Evolutionary conservation across 2,329 filamentous ascomycete species (phyloP).

Genomic region (Magnaporthiopsis rhizophila): DNA sequence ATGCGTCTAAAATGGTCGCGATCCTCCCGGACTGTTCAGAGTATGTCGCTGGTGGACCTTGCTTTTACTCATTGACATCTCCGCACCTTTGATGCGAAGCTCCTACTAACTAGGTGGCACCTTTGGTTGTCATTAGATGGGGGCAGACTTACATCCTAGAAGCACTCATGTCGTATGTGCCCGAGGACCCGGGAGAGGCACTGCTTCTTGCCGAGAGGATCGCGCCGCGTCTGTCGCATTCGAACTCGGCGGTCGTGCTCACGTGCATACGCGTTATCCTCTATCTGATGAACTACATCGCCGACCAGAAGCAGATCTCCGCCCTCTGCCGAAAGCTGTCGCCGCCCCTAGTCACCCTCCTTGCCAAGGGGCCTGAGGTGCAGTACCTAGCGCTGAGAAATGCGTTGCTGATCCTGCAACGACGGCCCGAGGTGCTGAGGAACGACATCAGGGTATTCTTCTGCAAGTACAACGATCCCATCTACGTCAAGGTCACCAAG

Average conservation of each 20-base stretch:
- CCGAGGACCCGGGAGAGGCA: conserved; percentile 83
- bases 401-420: conserved; percentile 85
- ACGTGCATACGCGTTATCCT: conserved; percentile 95
- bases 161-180: conserved; percentile 95
- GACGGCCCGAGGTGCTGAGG: conserved; percentile 82
- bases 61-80: neutral
- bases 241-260: conserved; percentile 91
- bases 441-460: conserved; percentile 99
- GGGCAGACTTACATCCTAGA: conserved; percentile 98
- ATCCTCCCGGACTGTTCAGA: conserved; percentile 96
- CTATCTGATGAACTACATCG: conserved; percentile 98
- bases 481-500: conserved; percentile 99
- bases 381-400: conserved; percentile 94
- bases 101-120: conserved; percentile 10
- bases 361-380: conserved; percentile 96
- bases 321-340: conserved; percentile 87
- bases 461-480: conserved; percentile 99
- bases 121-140: conserved; percentile 54
- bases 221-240: conserved; percentile 89
- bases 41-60: conserved; percentile 41
- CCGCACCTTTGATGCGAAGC: neutral
- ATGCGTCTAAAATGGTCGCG: conserved; percentile 95
- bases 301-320: conserved; percentile 80
- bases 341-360: conserved; percentile 84
- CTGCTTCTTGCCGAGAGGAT: conserved; percentile 87